Evolutionary conservation across 805 yeast species (phyloP).

Genomic region (Candida ipomoeae): DNA sequence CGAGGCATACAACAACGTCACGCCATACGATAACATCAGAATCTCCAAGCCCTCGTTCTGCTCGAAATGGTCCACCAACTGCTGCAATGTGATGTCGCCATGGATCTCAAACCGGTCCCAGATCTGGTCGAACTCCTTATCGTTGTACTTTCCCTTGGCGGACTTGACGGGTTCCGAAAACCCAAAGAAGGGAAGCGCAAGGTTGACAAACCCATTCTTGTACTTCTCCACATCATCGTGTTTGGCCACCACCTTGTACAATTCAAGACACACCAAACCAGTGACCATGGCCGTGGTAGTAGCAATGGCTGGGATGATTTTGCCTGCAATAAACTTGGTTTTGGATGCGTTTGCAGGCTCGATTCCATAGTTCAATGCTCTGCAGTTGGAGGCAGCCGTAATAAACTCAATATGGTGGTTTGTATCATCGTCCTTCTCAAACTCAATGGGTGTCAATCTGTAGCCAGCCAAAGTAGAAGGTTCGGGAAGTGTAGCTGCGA

Average conservation of each 20-base stretch:
- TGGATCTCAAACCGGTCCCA: conserved; percentile 91
- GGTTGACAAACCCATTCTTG: conserved; percentile 87
- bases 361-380: conserved; percentile 88
- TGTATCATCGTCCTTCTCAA: conserved; percentile 96
- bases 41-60: conserved; percentile 80
- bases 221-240: conserved; percentile 75
- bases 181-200: conserved; percentile 94
- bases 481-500: conserved; percentile 80
- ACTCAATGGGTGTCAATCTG: conserved; percentile 83
- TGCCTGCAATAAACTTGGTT: conserved; percentile 97
- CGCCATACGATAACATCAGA: conserved; percentile 89
- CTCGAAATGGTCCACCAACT: conserved; percentile 70
- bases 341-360: conserved; percentile 84
- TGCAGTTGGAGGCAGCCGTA: conserved; percentile 90
- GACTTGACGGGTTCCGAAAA: conserved; percentile 95
- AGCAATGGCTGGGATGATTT: conserved; percentile 98
- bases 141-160: conserved; percentile 74
- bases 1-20: conserved; percentile 83
- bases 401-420: conserved; percentile 97
- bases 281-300: conserved; percentile 98
- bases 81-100: conserved; percentile 72
- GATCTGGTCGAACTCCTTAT: conserved; percentile 74
- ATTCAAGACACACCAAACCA: conserved; percentile 87
- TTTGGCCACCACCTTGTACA: conserved; percentile 81
- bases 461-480: conserved; percentile 88